Base-by-base conservation (phyloP, 2,329 filamentous ascomycete genomes). In the Daldinia sp. region DNA sequence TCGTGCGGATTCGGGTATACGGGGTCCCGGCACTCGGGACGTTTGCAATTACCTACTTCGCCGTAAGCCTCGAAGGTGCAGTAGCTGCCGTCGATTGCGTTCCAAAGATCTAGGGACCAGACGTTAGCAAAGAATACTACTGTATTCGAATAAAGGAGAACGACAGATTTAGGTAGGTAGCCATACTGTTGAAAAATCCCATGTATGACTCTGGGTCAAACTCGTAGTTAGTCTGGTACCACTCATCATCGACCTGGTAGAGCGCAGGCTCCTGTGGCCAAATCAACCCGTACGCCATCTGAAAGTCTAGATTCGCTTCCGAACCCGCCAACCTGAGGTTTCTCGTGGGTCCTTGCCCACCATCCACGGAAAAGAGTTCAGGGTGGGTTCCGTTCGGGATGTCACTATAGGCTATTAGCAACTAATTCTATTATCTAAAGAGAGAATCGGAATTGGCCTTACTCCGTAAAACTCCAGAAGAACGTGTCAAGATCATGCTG, bases 61-160 rank as follows among this genome's bases (percentile, higher is more conserved):
- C 82, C 82, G 64, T 79, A 86, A 1, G 84, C 84, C n/a, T 78
- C 78, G 69, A 82, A 84, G 7, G 80, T 82, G 78, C 87, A 87
- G 76, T 87, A 88, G 54, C 81, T 82, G 3, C 84, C 85, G 69
- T 87, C 85, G 44, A 87, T 79, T 33, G 85, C 85, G 63, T 86
- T 84, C 48, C 84, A 80, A 73, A 87, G 85, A 35, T 82, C 84
- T 77, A 26, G 6, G 10, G 1, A 1, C 7, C 15, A 26, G 5
- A 35, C 4, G 7, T 61, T 26, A 61, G 50, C n/a, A 53, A 20
- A 26, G 26, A 13, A 35, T 3, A n/a, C n/a, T 13, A 39, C 23
- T n/a, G n/a, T 18, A 54, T 26, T n/a, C 9, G 7, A 23, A 39
- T 48, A 28, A 2, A 26, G 35, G 6, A 23, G 42, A 9, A 46